These are phyloP conservation scores for Pleurostoma richardsiae DNA, from an alignment of 2,329 filamentous ascomycete species.

Conservation along the genomic window DNA sequence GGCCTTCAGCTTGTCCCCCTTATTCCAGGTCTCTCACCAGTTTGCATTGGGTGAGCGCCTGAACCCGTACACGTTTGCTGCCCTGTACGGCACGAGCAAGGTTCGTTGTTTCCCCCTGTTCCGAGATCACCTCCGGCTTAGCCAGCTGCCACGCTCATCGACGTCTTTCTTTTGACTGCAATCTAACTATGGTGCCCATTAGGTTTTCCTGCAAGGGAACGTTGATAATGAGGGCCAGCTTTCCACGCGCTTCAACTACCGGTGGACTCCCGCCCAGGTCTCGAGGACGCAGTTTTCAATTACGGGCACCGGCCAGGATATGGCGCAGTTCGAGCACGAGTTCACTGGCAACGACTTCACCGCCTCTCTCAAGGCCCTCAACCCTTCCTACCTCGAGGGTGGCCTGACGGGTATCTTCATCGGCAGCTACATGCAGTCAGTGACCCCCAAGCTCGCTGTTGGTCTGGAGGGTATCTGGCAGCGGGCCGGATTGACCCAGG, in stretches of 20 bases:
- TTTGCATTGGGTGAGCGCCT: constrained; percentile 91
- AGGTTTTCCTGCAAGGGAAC: constrained; percentile 95
- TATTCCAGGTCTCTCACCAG: constrained; percentile 97
- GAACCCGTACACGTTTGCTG: constrained; percentile 92
- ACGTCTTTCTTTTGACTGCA: too few relatives aligned
- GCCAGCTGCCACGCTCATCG: too few relatives aligned
- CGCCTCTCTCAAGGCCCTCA: constrained; percentile 86
- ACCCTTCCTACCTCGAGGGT: constrained; percentile 90
- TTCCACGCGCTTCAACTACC: constrained; percentile 86
- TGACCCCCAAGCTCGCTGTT: constrained; percentile 81
- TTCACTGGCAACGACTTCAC: constrained; percentile 93
- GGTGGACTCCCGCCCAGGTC: constrained; percentile 75
- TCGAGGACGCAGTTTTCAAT: constrained; percentile 88
- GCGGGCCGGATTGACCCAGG: constrained; percentile 74
- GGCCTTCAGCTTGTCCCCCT: constrained; percentile 84
- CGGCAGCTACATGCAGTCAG: constrained; percentile 88
- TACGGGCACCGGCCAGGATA: constrained; percentile 73
- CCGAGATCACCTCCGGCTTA: background rate
- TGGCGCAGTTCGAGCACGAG: constrained; percentile 93
- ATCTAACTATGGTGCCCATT: background rate
- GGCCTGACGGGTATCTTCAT: constrained; percentile 93
- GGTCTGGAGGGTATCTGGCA: constrained; percentile 95
- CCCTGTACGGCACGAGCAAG: constrained; percentile 88
- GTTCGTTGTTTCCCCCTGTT: constrained; percentile 48
- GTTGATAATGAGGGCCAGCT: constrained; percentile 89